phyloP scores from a whole-genome alignment of 1,284 basidiomycete species.

The Schizophyllum commune region DNA sequence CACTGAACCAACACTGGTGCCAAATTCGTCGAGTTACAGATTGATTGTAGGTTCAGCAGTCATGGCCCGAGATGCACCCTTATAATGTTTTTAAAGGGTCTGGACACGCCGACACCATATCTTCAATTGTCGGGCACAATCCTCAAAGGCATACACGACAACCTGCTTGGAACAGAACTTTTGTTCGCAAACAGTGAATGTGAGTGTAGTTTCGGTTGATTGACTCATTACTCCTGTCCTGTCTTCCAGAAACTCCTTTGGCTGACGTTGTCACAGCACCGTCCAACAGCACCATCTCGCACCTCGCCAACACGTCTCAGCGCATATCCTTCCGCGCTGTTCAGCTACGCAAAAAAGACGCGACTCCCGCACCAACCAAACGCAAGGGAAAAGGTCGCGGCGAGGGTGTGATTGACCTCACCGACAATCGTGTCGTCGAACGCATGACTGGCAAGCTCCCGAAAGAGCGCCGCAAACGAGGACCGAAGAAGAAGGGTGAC shows the following conservation, averaged over 20 bases:
- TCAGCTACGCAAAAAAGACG: constrained; percentile 37
- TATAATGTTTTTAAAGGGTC: too few species aligned
- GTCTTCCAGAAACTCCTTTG: not conserved
- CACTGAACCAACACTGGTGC: constrained; percentile 66
- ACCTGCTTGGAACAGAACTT: constrained; percentile 63
- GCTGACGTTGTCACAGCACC: too few species aligned
- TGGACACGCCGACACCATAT: constrained; percentile 68
- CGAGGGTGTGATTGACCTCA: not conserved
- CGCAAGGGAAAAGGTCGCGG: constrained; percentile 9
- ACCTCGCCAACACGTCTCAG: constrained; percentile 50
- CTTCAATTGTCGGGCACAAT: constrained; percentile 67
- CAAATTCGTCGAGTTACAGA: constrained; percentile 57
- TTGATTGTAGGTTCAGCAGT: constrained; percentile 50
- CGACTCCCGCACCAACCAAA: constrained; percentile 5
- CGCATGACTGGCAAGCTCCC: constrained; percentile 26
- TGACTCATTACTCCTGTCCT: too few species aligned
- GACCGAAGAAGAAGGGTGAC: constrained; percentile 5
- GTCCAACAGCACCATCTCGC: constrained; percentile 14
- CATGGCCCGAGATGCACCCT: too few species aligned
- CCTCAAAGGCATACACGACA: constrained; percentile 58
- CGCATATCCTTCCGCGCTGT: constrained; percentile 61
- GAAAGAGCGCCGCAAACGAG: constrained; percentile 13
- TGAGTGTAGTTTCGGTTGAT: constrained; percentile 18
- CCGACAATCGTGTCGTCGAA: constrained; percentile 16
- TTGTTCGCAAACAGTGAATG: constrained; percentile 61